Conservation (phyloP, 768 basidiomycete species). For the Hebeloma cylindrosporum region DNA sequence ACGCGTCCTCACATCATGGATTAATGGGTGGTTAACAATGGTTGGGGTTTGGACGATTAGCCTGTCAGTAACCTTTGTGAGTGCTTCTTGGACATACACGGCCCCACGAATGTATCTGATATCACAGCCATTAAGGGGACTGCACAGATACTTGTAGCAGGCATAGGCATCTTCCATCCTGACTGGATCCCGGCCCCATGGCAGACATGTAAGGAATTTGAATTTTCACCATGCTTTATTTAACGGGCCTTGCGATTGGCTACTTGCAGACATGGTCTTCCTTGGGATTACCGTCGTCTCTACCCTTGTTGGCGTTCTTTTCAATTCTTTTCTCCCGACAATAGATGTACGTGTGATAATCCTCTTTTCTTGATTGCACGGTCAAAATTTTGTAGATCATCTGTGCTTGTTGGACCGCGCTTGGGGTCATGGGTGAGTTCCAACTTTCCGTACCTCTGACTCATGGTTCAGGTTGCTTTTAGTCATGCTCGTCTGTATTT, state of each 20-base stretch:
- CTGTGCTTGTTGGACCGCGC: conserved; percentile 62
- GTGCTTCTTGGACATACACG: not conserved
- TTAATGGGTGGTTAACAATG: conserved; percentile 68
- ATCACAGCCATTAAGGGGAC: conserved; percentile 40
- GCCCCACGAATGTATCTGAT: not conserved
- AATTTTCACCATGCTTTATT: not conserved
- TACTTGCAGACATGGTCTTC: conserved; percentile 50
- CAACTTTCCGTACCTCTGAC: not conserved
- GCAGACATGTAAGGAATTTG: conserved; percentile 54
- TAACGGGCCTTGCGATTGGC: conserved; percentile 2
- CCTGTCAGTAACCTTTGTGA: conserved; percentile 64
- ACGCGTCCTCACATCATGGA: conserved; percentile 57
- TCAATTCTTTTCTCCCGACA: conserved; percentile 49
- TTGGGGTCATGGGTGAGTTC: conserved; percentile 49
- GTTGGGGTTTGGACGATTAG: conserved; percentile 71
- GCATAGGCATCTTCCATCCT: conserved; percentile 55
- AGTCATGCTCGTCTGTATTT: conserved; percentile 58
- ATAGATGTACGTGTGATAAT: conserved; percentile 42
- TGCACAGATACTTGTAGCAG: conserved; percentile 59
- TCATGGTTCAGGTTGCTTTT: not conserved
- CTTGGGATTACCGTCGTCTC: conserved; percentile 50
- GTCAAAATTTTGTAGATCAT: conserved; percentile 38
- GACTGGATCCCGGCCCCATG: conserved; percentile 57
- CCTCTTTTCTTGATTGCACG: not conserved
- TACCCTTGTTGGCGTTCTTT: conserved; percentile 53